Evolutionary conservation across 139 green algal genomes (phyloP).

Genomic region (Penium margaritaceum): DNA sequence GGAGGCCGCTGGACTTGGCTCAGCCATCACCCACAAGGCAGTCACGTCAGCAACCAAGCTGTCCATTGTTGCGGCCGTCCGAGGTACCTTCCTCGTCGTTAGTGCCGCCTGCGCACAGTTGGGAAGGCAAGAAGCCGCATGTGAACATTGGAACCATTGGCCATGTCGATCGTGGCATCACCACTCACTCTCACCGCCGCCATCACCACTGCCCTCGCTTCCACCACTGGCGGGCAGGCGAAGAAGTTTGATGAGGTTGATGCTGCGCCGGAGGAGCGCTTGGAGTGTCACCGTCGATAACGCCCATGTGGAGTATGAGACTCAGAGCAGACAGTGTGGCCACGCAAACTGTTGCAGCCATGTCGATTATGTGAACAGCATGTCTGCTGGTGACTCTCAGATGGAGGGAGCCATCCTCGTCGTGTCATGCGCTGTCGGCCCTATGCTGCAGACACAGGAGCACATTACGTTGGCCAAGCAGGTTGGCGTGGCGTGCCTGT

Average conservation of each 20-base stretch:
- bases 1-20: too few relatives aligned
- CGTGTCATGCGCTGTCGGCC: constrained; percentile 86
- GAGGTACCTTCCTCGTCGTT: too few relatives aligned
- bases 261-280: constrained; percentile 96
- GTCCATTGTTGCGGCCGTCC: too few relatives aligned
- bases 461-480: constrained; percentile 91
- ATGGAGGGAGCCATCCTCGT: constrained; percentile 99
- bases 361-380: constrained; percentile 92
- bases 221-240: constrained; percentile 63
- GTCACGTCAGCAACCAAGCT: too few relatives aligned
- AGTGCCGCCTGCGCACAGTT: constrained; percentile 48
- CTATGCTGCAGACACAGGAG: constrained; percentile 96
- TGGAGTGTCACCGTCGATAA: constrained; percentile 97
- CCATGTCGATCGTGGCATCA: constrained; percentile 98
- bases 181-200: constrained; percentile 84
- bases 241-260: constrained; percentile 90
- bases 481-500: constrained; percentile 92
- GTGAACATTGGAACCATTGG: constrained; percentile 96
- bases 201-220: constrained; percentile 65
- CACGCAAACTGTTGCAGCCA: constrained; percentile 96
- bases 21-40: too few relatives aligned
- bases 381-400: constrained; percentile 58
- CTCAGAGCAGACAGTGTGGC: constrained; percentile 87
- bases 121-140: constrained; percentile 87
- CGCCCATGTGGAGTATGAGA: constrained; percentile 94